phyloP scores from a whole-genome alignment of 495 filamentous ascomycete species.

The Neurospora africana region DNA sequence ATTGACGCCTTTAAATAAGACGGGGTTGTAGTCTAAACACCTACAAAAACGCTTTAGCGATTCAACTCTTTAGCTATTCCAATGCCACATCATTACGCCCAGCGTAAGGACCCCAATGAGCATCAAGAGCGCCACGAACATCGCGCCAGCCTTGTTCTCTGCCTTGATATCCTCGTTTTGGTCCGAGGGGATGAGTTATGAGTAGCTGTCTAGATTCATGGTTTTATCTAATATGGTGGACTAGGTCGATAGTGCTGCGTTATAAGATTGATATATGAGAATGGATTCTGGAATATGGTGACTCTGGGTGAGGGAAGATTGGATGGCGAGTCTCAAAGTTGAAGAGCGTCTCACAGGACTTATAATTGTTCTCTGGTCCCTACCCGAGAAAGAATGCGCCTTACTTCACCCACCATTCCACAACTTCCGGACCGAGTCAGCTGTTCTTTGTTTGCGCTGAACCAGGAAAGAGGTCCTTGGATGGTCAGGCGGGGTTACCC shows the following conservation, averaged over 20 bases:
- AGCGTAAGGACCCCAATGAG: neutral
- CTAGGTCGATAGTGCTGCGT: neutral
- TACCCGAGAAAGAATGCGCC: neutral
- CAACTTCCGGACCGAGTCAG: neutral
- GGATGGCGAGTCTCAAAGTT: neutral
- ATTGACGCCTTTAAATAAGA: neutral
- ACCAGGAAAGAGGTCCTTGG: neutral
- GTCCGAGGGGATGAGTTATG: constrained; percentile 13
- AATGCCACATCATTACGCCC: constrained; percentile 1
- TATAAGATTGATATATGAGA: neutral
- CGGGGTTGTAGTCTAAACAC: neutral
- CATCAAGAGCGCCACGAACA: constrained; percentile 1
- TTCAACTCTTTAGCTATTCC: neutral
- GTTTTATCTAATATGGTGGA: neutral
- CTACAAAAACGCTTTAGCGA: neutral
- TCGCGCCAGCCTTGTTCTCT: neutral
- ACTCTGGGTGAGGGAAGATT: neutral
- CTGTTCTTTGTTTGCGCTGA: neutral
- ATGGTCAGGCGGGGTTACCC: neutral
- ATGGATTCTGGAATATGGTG: neutral
- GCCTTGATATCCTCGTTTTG: constrained; percentile 9
- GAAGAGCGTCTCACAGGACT: neutral
- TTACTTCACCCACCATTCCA: neutral
- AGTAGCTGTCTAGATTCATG: constrained; percentile 23
- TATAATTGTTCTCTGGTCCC: neutral